A percentile compares a stretch with the other conserved stretches of the same genome.
Evolutionary conservation across 2,329 filamentous ascomycete genomes (phyloP).

Genomic region (Penicillium expansum): DNA sequence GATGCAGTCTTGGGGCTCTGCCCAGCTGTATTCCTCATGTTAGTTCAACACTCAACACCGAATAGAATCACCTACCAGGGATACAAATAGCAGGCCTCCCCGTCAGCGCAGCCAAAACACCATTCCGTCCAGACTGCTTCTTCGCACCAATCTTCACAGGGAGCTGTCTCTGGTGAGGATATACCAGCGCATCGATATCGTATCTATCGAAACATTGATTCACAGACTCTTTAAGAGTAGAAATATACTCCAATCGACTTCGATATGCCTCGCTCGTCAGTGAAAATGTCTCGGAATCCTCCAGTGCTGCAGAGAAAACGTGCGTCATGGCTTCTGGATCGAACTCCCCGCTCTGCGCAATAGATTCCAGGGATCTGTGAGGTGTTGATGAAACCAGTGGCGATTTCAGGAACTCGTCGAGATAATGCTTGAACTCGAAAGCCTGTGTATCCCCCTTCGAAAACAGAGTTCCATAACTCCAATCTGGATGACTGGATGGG

Average conservation of each 20-base stretch:
- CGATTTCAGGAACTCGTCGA: constrained; percentile 56
- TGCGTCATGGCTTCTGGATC: constrained; percentile 54
- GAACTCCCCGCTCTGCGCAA: constrained; percentile 54
- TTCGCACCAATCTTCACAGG: constrained; percentile 58
- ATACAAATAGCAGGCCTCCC: constrained; percentile 52
- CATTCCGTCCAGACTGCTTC: constrained; percentile 60
- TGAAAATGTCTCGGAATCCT: constrained; percentile 51
- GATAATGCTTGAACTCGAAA: constrained; percentile 57
- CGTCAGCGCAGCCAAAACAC: constrained; percentile 55
- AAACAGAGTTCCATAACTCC: constrained; percentile 33
- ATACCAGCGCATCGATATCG: constrained; percentile 58
- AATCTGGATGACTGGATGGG: constrained; percentile 32
- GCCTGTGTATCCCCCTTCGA: constrained; percentile 57
- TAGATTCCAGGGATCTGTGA: constrained; percentile 45
- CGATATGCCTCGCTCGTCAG: constrained; percentile 53
- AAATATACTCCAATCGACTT: constrained; percentile 49
- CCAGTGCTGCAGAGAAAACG: constrained; percentile 56
- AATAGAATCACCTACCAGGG: constrained; percentile 36
- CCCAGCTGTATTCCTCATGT: constrained; percentile 28
- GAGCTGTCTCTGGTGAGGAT: constrained; percentile 64
- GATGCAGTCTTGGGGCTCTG: constrained; percentile 51
- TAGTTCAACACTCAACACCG: background rate
- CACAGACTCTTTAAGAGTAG: constrained; percentile 52
- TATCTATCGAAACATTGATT: constrained; percentile 51
- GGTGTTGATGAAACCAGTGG: constrained; percentile 18